phyloP scores from a whole-genome alignment of 75 land plant species.

The Selaginella moellendorffii region DNA sequence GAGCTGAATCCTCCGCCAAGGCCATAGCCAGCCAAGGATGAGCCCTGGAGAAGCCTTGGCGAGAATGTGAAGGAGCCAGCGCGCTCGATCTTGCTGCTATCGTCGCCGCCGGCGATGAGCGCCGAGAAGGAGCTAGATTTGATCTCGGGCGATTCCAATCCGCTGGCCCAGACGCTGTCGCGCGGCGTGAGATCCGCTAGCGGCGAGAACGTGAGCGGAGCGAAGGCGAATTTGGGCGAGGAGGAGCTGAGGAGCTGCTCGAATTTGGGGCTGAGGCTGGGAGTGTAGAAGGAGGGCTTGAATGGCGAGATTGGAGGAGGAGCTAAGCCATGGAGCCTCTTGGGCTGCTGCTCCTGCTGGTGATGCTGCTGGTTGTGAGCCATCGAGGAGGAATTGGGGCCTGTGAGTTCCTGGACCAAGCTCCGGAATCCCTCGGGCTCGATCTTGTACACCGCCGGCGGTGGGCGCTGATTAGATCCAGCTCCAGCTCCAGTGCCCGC shows the following conservation, averaged over 20 bases:
- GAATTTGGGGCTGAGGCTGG: not conserved
- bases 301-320: constrained; percentile 2
- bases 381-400: constrained; percentile 5
- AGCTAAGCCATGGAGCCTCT: constrained; percentile 17
- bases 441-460: constrained; percentile 22
- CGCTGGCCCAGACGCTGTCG: constrained; percentile 17
- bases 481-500: not conserved
- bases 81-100: not conserved
- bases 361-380: too few species aligned
- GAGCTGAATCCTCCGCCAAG: too few species aligned
- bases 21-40: too few species aligned
- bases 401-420: constrained; percentile 18
- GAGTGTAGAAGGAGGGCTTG: not conserved
- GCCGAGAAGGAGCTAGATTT: too few species aligned
- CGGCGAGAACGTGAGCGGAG: constrained; percentile 18
- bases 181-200: constrained; percentile 14
- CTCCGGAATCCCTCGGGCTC: constrained; percentile 16
- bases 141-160: constrained; percentile 14
- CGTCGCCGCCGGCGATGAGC: constrained; percentile 8
- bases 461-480: constrained; percentile 15
- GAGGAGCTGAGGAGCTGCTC: too few species aligned
- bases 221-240: constrained; percentile 13
- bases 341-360: too few species aligned
- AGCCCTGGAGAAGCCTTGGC: too few species aligned
- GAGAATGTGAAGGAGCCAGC: not conserved